A percentile compares a stretch with the other conserved stretches of the same genome.
phyloP scores from a whole-genome alignment of 805 yeast species.

The Kuraishia molischiana region DNA sequence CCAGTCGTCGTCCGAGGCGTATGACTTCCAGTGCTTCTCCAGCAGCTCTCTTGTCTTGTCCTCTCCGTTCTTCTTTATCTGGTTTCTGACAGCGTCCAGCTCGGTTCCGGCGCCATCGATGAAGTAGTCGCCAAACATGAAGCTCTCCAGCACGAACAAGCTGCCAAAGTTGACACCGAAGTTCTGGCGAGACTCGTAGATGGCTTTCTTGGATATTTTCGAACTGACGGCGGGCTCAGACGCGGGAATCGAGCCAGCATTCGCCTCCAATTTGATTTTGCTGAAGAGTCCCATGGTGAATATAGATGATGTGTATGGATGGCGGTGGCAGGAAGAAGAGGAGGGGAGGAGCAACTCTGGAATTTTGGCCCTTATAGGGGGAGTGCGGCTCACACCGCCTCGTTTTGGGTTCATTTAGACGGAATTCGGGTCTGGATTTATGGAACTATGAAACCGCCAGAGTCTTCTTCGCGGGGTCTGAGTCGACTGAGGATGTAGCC shows the following conservation, averaged over 20 bases:
- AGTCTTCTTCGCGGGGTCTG: too few relatives aligned
- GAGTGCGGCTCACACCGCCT: too few relatives aligned
- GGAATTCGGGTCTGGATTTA: too few relatives aligned
- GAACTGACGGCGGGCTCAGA: slow-evolving; percentile 21
- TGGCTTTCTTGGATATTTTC: slow-evolving; percentile 29
- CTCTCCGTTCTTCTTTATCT: slow-evolving; percentile 36
- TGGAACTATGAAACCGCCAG: too few relatives aligned
- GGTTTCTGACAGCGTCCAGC: slow-evolving; percentile 55
- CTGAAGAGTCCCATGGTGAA: background rate
- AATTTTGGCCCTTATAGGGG: too few relatives aligned
- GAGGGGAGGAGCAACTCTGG: too few relatives aligned
- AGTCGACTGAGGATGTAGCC: too few relatives aligned
- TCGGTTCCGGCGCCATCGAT: slow-evolving; percentile 55
- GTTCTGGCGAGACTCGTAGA: slow-evolving; percentile 53
- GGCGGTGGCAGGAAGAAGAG: too few relatives aligned
- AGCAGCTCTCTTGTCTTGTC: slow-evolving; percentile 43
- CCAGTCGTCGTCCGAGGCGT: slow-evolving; percentile 69
- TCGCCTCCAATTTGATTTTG: background rate
- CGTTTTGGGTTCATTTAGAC: too few relatives aligned
- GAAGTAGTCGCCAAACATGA: slow-evolving; percentile 60
- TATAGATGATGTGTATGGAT: too few relatives aligned
- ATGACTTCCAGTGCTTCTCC: slow-evolving; percentile 59
- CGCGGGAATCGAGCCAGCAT: background rate
- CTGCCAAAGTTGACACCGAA: slow-evolving; percentile 86
- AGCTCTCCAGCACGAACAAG: slow-evolving; percentile 69